Conservation (phyloP, 441 rosid genomes). For the Omphalea diandra region DNA sequence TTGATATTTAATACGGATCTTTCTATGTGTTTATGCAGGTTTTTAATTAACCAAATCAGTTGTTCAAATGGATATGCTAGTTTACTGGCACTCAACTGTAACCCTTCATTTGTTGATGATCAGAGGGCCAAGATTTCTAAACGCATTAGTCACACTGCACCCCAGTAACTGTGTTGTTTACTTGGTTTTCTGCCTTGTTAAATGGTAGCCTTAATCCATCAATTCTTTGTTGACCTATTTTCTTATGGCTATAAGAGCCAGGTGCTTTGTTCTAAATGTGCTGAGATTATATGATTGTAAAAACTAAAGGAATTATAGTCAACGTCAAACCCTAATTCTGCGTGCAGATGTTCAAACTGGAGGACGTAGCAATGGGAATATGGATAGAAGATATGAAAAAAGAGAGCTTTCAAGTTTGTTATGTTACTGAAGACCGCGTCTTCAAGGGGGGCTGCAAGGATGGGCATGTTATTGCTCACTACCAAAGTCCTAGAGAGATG, state of each 20-base stretch:
- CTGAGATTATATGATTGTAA: not conserved
- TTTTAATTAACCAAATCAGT: not conserved
- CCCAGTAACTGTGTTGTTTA: no score
- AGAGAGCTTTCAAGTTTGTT: constrained; percentile 58
- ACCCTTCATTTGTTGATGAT: not conserved
- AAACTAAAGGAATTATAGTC: no score
- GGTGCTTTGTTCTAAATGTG: not conserved
- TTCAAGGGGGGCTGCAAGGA: constrained; percentile 75
- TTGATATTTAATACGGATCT: not conserved
- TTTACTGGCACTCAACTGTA: not conserved
- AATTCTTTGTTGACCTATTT: no score
- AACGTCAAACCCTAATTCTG: no score
- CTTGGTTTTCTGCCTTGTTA: no score
- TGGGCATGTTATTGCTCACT: constrained; percentile 87
- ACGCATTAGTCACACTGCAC: not conserved
- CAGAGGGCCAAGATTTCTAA: not conserved
- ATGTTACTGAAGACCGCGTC: constrained; percentile 67
- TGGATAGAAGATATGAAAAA: constrained; percentile 77
- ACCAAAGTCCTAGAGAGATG: constrained; percentile 90
- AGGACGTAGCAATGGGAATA: constrained; percentile 97
- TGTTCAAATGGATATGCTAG: not conserved
- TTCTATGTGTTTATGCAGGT: not conserved
- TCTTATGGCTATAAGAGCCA: no score
- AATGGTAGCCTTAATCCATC: no score
- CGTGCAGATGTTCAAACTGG: constrained; percentile 90